phyloP scores from a whole-genome alignment of 2,329 filamentous ascomycete species.

The Exophiala sideris region DNA sequence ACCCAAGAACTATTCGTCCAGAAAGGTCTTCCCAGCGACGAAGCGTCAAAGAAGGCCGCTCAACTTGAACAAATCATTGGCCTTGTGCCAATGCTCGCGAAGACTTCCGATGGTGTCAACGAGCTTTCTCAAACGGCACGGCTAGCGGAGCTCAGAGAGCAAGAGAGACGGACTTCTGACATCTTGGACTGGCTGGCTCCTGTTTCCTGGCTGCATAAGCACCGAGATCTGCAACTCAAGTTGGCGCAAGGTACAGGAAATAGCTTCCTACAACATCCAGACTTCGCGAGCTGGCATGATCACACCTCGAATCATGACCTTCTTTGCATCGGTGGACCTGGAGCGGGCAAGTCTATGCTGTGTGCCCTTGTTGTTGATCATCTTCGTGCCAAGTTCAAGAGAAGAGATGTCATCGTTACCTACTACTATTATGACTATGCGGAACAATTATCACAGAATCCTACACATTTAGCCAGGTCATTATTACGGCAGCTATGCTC shows the following conservation, averaged over 20 bases:
- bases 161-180: constrained; percentile 24
- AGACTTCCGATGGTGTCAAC: constrained; percentile 19
- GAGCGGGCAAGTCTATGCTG: constrained; percentile 26
- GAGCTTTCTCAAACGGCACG: constrained; percentile 22
- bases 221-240: constrained; percentile 24
- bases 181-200: constrained; percentile 28
- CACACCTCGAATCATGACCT: constrained; percentile 15
- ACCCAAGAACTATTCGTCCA: constrained; percentile 1
- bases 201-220: constrained; percentile 21
- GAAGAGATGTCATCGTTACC: constrained; percentile 23
- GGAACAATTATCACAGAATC: constrained; percentile 28
- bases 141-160: constrained; percentile 24
- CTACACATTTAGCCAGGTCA: constrained; percentile 25
- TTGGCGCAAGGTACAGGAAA: constrained; percentile 32
- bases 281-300: constrained; percentile 30
- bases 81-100: constrained; percentile 22
- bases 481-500: constrained; percentile 30
- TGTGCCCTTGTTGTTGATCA: constrained; percentile 29
- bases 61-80: constrained; percentile 22
- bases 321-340: constrained; percentile 26
- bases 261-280: constrained; percentile 32
- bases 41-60: constrained; percentile 8
- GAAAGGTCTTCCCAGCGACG: constrained; percentile 19
- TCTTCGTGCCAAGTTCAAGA: constrained; percentile 16
- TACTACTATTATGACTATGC: constrained; percentile 34